phyloP scores from a whole-genome alignment of 2,329 filamentous ascomycete genomes.

The Penicillium freii region DNA sequence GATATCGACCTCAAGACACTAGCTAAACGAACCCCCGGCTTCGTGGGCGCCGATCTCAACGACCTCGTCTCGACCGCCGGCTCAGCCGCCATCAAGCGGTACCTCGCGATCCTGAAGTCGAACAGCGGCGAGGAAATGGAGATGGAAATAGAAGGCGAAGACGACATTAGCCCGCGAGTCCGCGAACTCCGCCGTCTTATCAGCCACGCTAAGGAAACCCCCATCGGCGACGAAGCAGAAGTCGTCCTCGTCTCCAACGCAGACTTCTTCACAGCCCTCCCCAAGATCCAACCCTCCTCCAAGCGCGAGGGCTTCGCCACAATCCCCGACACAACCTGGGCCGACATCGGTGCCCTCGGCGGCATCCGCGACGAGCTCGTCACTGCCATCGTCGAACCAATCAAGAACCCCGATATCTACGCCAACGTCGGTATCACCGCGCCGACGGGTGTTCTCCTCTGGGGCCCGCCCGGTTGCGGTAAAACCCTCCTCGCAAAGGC shows the following conservation, averaged over 20 bases:
- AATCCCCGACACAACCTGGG: conserved; percentile 90
- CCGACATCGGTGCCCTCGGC: conserved; percentile 81
- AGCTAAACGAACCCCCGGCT: conserved; percentile 84
- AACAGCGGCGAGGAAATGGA: conserved; percentile 41
- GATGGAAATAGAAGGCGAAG: conserved; percentile 54
- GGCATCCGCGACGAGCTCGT: conserved; percentile 78
- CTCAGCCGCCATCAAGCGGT: conserved; percentile 62
- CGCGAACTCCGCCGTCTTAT: conserved; percentile 53
- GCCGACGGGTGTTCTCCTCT: conserved; percentile 85
- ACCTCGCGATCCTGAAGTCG: conserved; percentile 53
- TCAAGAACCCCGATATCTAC: conserved; percentile 77
- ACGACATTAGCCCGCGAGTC: conserved; percentile 40
- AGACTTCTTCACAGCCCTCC: conserved; percentile 72
- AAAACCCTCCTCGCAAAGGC: conserved; percentile 96
- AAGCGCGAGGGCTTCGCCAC: conserved; percentile 94
- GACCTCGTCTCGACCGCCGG: conserved; percentile 66
- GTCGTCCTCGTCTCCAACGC: conserved; percentile 59
- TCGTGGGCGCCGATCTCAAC: conserved; percentile 85
- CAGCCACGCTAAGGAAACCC: conserved; percentile 52
- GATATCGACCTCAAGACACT: conserved; percentile 72
- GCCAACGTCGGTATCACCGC: conserved; percentile 72
- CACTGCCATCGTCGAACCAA: conserved; percentile 84
- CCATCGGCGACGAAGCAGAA: conserved; percentile 54
- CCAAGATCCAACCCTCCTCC: conserved; percentile 73
- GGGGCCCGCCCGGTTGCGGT: conserved; percentile 94